A percentile compares a stretch with the other conserved stretches of the same genome.
Conservation (phyloP, 2,329 filamentous ascomycete genomes). For the Neurospora crassa region DNA sequence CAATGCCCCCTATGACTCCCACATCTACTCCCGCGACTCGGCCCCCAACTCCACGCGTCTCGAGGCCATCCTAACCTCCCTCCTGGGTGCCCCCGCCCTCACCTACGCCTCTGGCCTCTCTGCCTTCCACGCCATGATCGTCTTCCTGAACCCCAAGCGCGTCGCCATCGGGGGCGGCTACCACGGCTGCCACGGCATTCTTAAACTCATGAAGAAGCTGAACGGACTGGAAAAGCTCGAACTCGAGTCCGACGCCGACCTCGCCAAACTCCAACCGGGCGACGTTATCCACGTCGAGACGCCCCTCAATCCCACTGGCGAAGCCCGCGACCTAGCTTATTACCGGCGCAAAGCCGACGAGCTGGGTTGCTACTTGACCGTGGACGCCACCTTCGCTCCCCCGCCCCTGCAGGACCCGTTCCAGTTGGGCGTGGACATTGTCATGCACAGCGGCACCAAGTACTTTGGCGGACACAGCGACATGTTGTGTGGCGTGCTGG, state of each 20-base stretch:
- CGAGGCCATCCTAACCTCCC: slow-evolving; percentile 67
- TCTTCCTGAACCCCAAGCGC: slow-evolving; percentile 72
- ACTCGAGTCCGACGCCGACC: slow-evolving; percentile 39
- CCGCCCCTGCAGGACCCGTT: slow-evolving; percentile 86
- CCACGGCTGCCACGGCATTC: slow-evolving; percentile 86
- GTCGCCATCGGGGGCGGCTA: slow-evolving; percentile 79
- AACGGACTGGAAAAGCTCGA: slow-evolving; percentile 64
- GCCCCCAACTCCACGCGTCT: slow-evolving; percentile 76
- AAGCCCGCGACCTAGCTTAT: slow-evolving; percentile 60
- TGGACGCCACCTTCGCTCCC: slow-evolving; percentile 89
- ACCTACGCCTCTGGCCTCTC: slow-evolving; percentile 80
- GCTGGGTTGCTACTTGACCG: slow-evolving; percentile 64
- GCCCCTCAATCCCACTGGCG: slow-evolving; percentile 82
- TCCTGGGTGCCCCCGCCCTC: slow-evolving; percentile 60
- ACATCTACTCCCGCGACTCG: slow-evolving; percentile 76
- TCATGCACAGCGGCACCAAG: slow-evolving; percentile 93
- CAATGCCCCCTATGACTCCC: slow-evolving; percentile 45
- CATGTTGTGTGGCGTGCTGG: slow-evolving; percentile 78
- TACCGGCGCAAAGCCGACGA: slow-evolving; percentile 66
- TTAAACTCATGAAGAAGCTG: slow-evolving; percentile 63
- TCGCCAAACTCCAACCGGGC: slow-evolving; percentile 58
- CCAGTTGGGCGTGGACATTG: slow-evolving; percentile 65
- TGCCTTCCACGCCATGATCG: slow-evolving; percentile 79
- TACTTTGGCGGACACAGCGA: slow-evolving; percentile 95
- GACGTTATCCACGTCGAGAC: slow-evolving; percentile 91